Evolutionary conservation across 345 rosid species (phyloP).

Genomic region (Hibiscus syriacus): DNA sequence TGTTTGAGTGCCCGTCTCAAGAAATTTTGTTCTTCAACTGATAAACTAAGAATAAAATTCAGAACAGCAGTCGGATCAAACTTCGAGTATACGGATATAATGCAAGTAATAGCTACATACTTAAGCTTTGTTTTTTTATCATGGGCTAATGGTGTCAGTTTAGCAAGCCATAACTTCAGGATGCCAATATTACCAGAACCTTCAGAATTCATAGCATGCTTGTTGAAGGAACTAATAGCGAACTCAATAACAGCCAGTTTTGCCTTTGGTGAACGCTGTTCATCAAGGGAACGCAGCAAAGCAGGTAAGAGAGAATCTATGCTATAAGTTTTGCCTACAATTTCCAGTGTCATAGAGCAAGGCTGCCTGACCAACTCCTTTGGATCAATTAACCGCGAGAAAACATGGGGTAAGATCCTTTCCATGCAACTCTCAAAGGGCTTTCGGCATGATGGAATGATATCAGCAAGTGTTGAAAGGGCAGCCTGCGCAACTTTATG

Average conservation of each 20-base stretch:
- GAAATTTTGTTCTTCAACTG: conserved; percentile 94
- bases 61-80: conserved; percentile 85
- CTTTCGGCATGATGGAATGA: conserved; percentile 92
- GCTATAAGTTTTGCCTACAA: conserved; percentile 38
- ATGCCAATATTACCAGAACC: conserved; percentile 78
- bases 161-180: conserved; percentile 88
- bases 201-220: conserved; percentile 70
- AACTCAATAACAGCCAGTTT: conserved; percentile 97
- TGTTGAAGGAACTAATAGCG: conserved; percentile 81
- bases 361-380: conserved; percentile 97
- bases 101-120: conserved; percentile 88
- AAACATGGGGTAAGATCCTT: conserved; percentile 92
- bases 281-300: conserved; percentile 85
- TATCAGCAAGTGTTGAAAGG: conserved; percentile 85
- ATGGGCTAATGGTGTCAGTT: conserved; percentile 71
- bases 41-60: conserved; percentile 84
- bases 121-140: conserved; percentile 92
- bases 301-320: background rate
- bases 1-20: conserved; percentile 90
- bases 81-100: conserved; percentile 82
- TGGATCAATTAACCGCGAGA: conserved; percentile 91
- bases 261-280: conserved; percentile 96
- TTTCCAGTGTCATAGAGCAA: conserved; percentile 84
- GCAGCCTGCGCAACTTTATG: conserved; percentile 99
- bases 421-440: conserved; percentile 99